These are phyloP conservation scores for Starmerella sp. DNA, from an alignment of 805 yeast species.

Conservation along the genomic window DNA sequence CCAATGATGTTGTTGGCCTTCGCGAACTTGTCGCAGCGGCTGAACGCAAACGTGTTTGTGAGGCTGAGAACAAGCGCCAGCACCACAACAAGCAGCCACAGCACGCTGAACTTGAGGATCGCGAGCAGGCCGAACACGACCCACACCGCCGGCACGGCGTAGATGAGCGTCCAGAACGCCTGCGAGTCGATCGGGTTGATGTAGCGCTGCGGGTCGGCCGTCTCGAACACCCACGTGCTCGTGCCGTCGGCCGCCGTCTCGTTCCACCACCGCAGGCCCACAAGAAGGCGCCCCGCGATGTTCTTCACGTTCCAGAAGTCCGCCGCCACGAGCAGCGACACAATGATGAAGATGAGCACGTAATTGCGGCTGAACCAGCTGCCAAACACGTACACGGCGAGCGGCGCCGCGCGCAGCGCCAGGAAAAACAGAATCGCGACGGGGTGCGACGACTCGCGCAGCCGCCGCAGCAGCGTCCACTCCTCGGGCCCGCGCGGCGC, in stretches of 20 bases:
- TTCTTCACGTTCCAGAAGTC: constrained; percentile 94
- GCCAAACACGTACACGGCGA: constrained; percentile 61
- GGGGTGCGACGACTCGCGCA: constrained; percentile 71
- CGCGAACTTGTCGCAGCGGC: constrained; percentile 85
- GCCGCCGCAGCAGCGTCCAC: constrained; percentile 35
- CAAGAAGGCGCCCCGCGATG: constrained; percentile 77
- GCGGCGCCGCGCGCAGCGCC: constrained; percentile 49
- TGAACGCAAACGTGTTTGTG: constrained; percentile 82
- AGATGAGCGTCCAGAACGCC: constrained; percentile 73
- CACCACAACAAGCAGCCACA: constrained; percentile 32
- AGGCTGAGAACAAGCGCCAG: constrained; percentile 62
- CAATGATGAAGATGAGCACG: constrained; percentile 66
- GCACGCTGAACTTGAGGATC: constrained; percentile 64
- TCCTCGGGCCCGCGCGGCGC: constrained; percentile 11
- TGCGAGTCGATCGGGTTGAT: constrained; percentile 89
- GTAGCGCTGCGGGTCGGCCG: constrained; percentile 51
- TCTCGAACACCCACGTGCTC: constrained; percentile 78
- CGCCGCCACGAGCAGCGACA: constrained; percentile 65
- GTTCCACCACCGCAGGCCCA: constrained; percentile 94
- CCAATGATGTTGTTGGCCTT: constrained; percentile 57
- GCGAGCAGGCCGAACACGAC: constrained; percentile 62
- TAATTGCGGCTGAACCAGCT: constrained; percentile 42
- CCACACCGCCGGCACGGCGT: constrained; percentile 71
- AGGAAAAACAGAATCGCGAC: constrained; percentile 59
- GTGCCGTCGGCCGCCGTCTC: constrained; percentile 58